Evolutionary conservation across 305 asterid species (phyloP).

Genomic region (Fraxinus paxiana): DNA sequence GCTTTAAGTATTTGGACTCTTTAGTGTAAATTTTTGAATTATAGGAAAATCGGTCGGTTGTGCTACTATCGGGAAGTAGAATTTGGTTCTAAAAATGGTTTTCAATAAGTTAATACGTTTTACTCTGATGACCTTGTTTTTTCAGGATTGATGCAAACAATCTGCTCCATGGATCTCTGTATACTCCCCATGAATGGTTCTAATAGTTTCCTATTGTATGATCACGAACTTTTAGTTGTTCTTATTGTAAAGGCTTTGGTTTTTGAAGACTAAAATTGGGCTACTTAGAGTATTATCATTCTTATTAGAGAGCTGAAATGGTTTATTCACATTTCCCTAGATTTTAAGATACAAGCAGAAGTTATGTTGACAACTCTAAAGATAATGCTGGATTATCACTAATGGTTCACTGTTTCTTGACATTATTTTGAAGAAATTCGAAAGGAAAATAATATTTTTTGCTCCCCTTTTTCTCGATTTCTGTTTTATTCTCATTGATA

Average conservation of each 20-base stretch:
- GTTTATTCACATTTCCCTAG: background rate
- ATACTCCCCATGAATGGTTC: background rate
- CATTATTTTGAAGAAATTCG: background rate
- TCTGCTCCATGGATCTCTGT: background rate
- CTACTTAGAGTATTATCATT: background rate
- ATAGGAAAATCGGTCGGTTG: background rate
- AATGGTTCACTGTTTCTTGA: conserved; percentile 9
- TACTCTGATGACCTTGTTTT: background rate
- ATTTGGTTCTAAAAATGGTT: background rate
- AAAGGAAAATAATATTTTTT: background rate
- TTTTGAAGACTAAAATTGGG: background rate
- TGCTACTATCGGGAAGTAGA: background rate
- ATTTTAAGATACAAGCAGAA: background rate
- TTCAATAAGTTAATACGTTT: background rate
- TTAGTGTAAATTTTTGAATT: background rate
- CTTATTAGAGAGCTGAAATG: background rate
- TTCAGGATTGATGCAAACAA: background rate
- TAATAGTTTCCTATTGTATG: background rate
- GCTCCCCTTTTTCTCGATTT: background rate
- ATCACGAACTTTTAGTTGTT: background rate
- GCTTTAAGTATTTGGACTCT: background rate
- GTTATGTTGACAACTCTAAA: background rate
- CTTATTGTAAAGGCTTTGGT: background rate
- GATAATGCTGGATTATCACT: conserved; percentile 1
- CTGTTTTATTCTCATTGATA: background rate